A percentile compares a stretch with the other conserved stretches of the same genome.
phyloP scores from a whole-genome alignment of 2,329 filamentous ascomycete species.

The Hymenotorrendiella dingleyae region DNA sequence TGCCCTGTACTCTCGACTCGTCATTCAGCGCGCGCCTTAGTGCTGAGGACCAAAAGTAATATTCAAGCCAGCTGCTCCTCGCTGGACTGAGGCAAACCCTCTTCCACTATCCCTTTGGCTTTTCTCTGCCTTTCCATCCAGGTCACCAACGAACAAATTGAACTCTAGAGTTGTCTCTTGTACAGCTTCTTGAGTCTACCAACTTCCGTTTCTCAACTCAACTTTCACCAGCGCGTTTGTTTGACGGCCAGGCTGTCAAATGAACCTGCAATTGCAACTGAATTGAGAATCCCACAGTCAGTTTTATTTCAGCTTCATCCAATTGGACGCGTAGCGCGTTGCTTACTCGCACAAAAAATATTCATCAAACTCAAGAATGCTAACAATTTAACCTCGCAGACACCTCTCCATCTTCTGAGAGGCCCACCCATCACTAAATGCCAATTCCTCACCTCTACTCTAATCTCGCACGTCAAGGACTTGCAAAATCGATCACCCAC shows the following conservation, averaged over 20 bases:
- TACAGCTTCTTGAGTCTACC: slow-evolving; percentile 4
- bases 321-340: not conserved
- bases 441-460: slow-evolving; percentile 66
- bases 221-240: slow-evolving; percentile 71
- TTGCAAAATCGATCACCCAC: slow-evolving; percentile 94
- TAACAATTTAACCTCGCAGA: slow-evolving; percentile 17
- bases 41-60: slow-evolving; percentile 14
- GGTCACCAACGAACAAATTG: not conserved
- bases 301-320: slow-evolving; percentile 1
- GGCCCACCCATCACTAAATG: slow-evolving; percentile 78
- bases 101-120: slow-evolving; percentile 7
- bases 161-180: slow-evolving; percentile 11
- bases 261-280: slow-evolving; percentile 74
- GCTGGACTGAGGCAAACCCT: slow-evolving; percentile 11
- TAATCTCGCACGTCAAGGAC: slow-evolving; percentile 93
- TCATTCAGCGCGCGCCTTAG: slow-evolving; percentile 21
- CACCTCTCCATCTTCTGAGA: slow-evolving; percentile 48
- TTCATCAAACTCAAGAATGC: not conserved
- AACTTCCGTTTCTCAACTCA: slow-evolving; percentile 22
- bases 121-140: slow-evolving; percentile 4
- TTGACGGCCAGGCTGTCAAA: slow-evolving; percentile 94
- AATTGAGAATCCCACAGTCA: slow-evolving; percentile 26
- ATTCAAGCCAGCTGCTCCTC: slow-evolving; percentile 4
- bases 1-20: slow-evolving; percentile 17
- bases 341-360: not conserved